phyloP scores from a whole-genome alignment of 495 filamentous ascomycete species.

The Aspergillus kassunensis region DNA sequence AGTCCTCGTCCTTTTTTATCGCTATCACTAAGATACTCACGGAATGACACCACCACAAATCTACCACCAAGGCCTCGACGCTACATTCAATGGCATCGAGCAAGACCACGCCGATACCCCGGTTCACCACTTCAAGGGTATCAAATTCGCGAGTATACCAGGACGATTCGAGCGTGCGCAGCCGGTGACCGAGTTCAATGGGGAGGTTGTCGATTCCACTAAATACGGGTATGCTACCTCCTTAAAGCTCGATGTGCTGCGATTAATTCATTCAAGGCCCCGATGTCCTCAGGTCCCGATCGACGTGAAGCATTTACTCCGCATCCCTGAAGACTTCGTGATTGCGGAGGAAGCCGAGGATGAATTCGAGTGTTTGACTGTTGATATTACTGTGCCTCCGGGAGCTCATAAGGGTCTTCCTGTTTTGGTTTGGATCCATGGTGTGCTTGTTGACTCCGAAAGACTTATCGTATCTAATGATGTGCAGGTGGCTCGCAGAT shows the following conservation, averaged over 20 bases:
- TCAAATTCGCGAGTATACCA: slow-evolving; percentile 36
- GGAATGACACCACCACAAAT: slow-evolving; percentile 26
- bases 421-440: slow-evolving; percentile 44
- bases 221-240: slow-evolving; percentile 30
- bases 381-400: slow-evolving; percentile 39
- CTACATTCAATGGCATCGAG: slow-evolving; percentile 30
- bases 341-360: slow-evolving; percentile 32
- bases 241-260: not conserved
- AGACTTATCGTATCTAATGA: too few relatives aligned
- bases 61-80: slow-evolving; percentile 25
- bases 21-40: too few relatives aligned
- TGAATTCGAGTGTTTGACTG: slow-evolving; percentile 43
- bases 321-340: slow-evolving; percentile 32
- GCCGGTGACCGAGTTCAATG: slow-evolving; percentile 25
- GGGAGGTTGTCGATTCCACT: slow-evolving; percentile 28
- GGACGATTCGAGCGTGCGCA: slow-evolving; percentile 33
- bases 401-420: slow-evolving; percentile 20
- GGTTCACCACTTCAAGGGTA: slow-evolving; percentile 34
- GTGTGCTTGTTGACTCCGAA: too few relatives aligned
- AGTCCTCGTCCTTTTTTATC: too few relatives aligned
- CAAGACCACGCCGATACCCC: slow-evolving; percentile 9
- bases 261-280: slow-evolving; percentile 21
- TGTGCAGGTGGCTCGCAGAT: slow-evolving; percentile 40
- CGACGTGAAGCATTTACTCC: slow-evolving; percentile 37
- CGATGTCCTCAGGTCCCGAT: slow-evolving; percentile 36